These are phyloP conservation scores for Xylaria multiplex DNA, from an alignment of 2,329 filamentous ascomycete species.

Conservation along the genomic window DNA sequence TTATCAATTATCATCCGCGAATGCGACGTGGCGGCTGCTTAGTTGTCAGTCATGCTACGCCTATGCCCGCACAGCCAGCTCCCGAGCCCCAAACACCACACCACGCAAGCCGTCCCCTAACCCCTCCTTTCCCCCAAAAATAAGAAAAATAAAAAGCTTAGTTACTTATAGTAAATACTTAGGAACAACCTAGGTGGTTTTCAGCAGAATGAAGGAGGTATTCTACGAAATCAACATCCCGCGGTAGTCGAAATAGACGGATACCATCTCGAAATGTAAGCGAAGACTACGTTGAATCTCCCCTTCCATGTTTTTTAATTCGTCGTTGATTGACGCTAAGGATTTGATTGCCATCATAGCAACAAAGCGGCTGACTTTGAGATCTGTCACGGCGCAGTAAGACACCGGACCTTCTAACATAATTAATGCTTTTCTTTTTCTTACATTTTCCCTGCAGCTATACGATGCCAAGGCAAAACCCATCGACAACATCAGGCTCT, in stretches of 20 bases:
- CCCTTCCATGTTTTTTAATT: not conserved
- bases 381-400: constrained; percentile 14
- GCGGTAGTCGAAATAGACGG: not conserved
- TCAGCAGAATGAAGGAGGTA: too few relatives aligned
- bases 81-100: too few relatives aligned
- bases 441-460: not conserved
- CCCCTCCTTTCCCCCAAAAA: too few relatives aligned
- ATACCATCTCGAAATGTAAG: not conserved
- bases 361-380: not conserved
- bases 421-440: not conserved
- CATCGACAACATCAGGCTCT: not conserved
- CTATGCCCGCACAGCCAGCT: not conserved
- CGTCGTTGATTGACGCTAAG: not conserved
- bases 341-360: not conserved
- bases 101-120: too few relatives aligned
- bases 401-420: not conserved
- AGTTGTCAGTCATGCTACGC: not conserved
- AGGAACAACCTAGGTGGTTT: too few relatives aligned
- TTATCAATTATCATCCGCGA: not conserved
- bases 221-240: not conserved
- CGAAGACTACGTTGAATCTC: not conserved
- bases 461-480: not conserved
- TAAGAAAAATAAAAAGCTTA: too few relatives aligned
- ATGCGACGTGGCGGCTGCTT: not conserved
- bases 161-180: too few relatives aligned